Evolutionary conservation across 2,329 filamentous ascomycete species (phyloP), one percentile per base, ranked within the genome.

Genomic region (Escovopsis sp.): DNA sequence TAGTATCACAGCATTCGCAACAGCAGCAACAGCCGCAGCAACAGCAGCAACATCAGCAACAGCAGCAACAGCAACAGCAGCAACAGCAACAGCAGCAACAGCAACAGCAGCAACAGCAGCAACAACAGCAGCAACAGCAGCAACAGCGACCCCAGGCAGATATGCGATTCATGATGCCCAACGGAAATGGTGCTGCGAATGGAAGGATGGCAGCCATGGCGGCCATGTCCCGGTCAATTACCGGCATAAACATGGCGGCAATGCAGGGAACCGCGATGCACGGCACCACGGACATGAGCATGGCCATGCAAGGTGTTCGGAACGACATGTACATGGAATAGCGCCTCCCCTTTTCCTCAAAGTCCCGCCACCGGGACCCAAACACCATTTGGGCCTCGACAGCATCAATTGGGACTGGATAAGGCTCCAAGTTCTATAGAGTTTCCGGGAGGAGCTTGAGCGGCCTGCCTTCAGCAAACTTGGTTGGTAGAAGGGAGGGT

Each of bases 301-400:
- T 66, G 47, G 53, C 57, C 10, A 64, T 67, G 51, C 59, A 63
- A 38, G 58, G 60, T 23, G 57, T 65, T 26, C 56, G 60, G 32
- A 54, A 57, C 28, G 54, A 59, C 27, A 68, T 72, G 63, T 71
- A 66, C 46, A 62, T 69, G 59, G 65, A 68, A 43, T 68, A 52
- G 50, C 34, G 35, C 5, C 9, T 9, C 9, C 19, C 11, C 21
- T 8, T 11, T 6, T 23, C 6, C 21, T 23, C 21, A n/a, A n/a
- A n/a, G 21, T 25, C 21, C 21, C 21, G 21, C 21, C 8, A 9
- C 21, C 4, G 3, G n/a, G n/a, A n/a, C n/a, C n/a, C n/a, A n/a
- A n/a, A n/a, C n/a, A n/a, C n/a, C n/a, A n/a, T n/a, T n/a, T n/a
- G n/a, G n/a, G n/a, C n/a, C n/a, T n/a, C n/a, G n/a, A n/a, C n/a